A percentile compares a stretch with the other conserved stretches of the same genome.
phyloP scores from a whole-genome alignment of 352 stramenopile genomes.

The Phytophthora colocasiae region DNA sequence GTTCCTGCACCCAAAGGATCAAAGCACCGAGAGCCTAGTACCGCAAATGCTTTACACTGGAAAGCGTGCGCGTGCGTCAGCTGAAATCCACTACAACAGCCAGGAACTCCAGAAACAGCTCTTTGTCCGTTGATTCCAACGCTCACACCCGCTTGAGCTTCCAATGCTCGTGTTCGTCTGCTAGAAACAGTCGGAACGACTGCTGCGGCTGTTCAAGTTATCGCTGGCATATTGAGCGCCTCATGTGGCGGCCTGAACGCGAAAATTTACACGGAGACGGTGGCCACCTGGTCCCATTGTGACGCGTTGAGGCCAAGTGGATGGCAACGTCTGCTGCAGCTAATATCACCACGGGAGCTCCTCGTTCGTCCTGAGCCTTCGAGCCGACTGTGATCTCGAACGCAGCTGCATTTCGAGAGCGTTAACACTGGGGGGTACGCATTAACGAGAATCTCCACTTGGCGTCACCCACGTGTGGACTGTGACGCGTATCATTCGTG shows the following conservation, averaged over 20 bases:
- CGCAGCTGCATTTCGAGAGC: slow-evolving; percentile 26
- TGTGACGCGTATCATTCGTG: too few relatives aligned
- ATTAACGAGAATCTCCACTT: neutral
- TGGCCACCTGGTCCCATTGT: slow-evolving; percentile 1
- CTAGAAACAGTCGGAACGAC: slow-evolving; percentile 9
- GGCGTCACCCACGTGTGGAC: neutral
- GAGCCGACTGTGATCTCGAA: neutral
- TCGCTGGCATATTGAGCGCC: slow-evolving; percentile 7
- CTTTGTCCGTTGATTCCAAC: slow-evolving; percentile 16
- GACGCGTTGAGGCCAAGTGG: neutral
- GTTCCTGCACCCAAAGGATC: neutral
- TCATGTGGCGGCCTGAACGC: slow-evolving; percentile 5
- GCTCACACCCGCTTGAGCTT: slow-evolving; percentile 5
- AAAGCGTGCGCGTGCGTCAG: slow-evolving; percentile 2
- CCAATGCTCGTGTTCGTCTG: slow-evolving; percentile 1
- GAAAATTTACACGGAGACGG: slow-evolving; percentile 16
- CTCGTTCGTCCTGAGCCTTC: too few relatives aligned
- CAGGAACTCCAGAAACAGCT: slow-evolving; percentile 9
- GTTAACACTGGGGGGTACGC: slow-evolving; percentile 7
- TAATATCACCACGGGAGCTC: too few relatives aligned
- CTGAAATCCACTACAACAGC: slow-evolving; percentile 28
- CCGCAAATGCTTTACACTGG: neutral
- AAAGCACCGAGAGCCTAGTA: neutral
- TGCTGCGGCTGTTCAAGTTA: slow-evolving; percentile 10
- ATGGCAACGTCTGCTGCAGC: neutral